phyloP scores from a whole-genome alignment of 805 yeast genomes.

The Cyberlindnera sargentensis region DNA sequence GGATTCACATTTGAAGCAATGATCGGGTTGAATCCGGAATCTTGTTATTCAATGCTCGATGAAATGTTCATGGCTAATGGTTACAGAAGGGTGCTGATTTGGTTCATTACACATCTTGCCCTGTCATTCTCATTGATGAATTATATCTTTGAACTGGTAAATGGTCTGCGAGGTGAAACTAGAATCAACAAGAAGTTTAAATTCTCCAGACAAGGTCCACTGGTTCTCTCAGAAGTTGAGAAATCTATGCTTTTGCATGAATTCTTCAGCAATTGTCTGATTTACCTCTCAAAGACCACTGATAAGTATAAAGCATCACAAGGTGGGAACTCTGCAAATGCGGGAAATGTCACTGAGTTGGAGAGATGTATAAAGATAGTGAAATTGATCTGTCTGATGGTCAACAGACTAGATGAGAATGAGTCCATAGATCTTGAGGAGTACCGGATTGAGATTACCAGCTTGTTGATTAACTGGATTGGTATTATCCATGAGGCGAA shows the following conservation, averaged over 20 bases:
- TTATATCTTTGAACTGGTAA: slow-evolving; percentile 54
- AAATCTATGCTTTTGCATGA: slow-evolving; percentile 63
- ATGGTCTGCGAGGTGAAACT: slow-evolving; percentile 48
- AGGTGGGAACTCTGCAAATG: slow-evolving; percentile 15
- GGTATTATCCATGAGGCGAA: slow-evolving; percentile 58
- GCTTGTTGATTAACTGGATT: slow-evolving; percentile 58
- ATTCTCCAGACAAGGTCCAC: slow-evolving; percentile 51
- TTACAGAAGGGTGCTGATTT: slow-evolving; percentile 52
- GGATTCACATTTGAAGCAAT: slow-evolving; percentile 44
- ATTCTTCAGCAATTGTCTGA: slow-evolving; percentile 50
- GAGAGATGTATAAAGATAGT: slow-evolving; percentile 34
- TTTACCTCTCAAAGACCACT: slow-evolving; percentile 32
- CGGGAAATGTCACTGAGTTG: slow-evolving; percentile 14
- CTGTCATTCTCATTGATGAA: slow-evolving; percentile 49
- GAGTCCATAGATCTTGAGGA: slow-evolving; percentile 42
- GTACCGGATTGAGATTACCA: slow-evolving; percentile 52
- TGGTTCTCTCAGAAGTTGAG: slow-evolving; percentile 52
- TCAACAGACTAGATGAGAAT: slow-evolving; percentile 41
- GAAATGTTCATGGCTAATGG: slow-evolving; percentile 69
- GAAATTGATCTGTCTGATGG: slow-evolving; percentile 55
- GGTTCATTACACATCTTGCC: slow-evolving; percentile 61
- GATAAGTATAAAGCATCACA: slow-evolving; percentile 11
- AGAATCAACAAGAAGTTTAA: slow-evolving; percentile 19
- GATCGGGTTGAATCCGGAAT: slow-evolving; percentile 41
- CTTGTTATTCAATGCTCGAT: slow-evolving; percentile 53